Percentiles rank a stretch among this genome's conserved stretches.
Evolutionary conservation across 331 rosid species (phyloP).

Genomic region (Cydonia oblonga): DNA sequence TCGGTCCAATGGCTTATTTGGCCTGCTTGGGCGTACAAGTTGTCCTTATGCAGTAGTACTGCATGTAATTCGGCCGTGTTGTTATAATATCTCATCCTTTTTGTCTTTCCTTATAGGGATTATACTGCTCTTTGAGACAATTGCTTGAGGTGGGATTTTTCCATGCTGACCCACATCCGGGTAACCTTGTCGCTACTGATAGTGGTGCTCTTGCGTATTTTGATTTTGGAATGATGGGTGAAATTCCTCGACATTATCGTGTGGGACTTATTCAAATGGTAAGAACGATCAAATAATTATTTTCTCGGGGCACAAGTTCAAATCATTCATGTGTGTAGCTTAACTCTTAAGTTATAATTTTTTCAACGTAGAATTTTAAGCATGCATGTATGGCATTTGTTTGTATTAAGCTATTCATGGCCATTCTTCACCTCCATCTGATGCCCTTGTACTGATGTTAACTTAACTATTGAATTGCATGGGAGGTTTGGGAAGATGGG

Average conservation of each 20-base stretch:
- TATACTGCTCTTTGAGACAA: slow-evolving; percentile 85
- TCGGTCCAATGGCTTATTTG: neutral
- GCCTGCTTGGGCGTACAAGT: neutral
- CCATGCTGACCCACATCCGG: slow-evolving; percentile 99
- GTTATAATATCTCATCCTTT: slow-evolving; percentile 2
- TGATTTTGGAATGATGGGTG: slow-evolving; percentile 99
- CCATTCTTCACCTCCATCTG: neutral
- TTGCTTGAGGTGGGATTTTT: slow-evolving; percentile 87
- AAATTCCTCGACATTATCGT: slow-evolving; percentile 86
- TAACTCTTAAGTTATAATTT: neutral
- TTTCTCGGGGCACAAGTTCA: neutral
- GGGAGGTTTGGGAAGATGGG: neutral
- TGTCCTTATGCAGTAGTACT: neutral
- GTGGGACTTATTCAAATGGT: slow-evolving; percentile 89
- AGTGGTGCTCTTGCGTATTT: slow-evolving; percentile 82
- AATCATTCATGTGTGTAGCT: neutral
- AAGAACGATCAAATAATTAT: slow-evolving; percentile 12
- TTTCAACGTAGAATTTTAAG: neutral
- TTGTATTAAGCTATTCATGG: neutral
- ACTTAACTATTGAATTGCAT: neutral
- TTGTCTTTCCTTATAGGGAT: slow-evolving; percentile 50
- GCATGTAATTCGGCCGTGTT: neutral
- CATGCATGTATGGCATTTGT: neutral
- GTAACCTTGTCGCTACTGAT: slow-evolving; percentile 78
- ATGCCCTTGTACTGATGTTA: neutral